Conservation (phyloP, 176 grass and related monocot species). For the Melocanna baccifera region DNA sequence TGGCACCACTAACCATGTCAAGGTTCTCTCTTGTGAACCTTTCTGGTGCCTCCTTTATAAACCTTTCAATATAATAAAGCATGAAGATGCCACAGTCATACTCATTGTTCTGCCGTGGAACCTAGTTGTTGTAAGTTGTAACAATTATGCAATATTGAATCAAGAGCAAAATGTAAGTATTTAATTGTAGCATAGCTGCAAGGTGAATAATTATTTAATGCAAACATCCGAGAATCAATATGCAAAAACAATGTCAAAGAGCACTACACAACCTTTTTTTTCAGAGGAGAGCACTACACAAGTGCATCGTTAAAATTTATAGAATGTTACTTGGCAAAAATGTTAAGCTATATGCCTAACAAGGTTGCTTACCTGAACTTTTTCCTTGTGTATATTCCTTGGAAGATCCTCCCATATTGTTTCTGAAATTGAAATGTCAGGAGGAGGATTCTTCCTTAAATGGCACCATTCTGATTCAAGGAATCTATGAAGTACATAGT, state of each 20-base stretch:
- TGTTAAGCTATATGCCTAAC: background rate
- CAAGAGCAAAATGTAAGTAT: background rate
- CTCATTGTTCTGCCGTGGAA: conserved; percentile 65
- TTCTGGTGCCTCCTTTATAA: conserved; percentile 67
- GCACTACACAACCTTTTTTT: background rate
- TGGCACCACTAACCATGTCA: conserved; percentile 53
- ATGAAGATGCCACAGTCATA: conserved; percentile 92
- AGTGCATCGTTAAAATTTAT: background rate
- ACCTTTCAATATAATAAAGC: conserved; percentile 74
- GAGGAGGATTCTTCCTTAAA: conserved; percentile 36
- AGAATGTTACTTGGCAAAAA: conserved; percentile 1
- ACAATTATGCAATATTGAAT: conserved; percentile 16
- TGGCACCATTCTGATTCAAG: conserved; percentile 57
- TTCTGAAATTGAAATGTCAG: conserved; percentile 32
- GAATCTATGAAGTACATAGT: conserved; percentile 41
- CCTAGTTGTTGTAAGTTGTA: conserved; percentile 31
- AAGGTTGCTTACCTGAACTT: conserved; percentile 34
- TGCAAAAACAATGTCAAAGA: background rate
- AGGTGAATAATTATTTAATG: background rate
- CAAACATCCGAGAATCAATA: background rate
- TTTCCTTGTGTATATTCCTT: conserved; percentile 32
- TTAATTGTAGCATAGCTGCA: background rate
- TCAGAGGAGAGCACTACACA: background rate
- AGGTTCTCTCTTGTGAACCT: conserved; percentile 52
- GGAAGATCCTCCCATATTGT: conserved; percentile 45